Base-by-base conservation (phyloP, 306 rosid genomes). In the Boehmeria nivea region DNA sequence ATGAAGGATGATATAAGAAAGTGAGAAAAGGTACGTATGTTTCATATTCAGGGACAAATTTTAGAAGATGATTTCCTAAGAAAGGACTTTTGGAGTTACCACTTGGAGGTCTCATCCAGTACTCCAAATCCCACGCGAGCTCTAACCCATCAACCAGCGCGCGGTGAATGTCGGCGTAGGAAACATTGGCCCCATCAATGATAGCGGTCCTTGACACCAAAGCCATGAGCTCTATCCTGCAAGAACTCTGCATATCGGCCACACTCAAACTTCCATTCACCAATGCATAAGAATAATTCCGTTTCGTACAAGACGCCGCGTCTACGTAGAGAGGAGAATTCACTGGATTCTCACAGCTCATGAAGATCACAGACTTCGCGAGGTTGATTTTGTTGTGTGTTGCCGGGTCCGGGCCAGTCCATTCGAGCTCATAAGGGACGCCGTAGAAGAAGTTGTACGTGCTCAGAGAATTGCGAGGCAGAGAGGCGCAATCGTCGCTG, bases 391-490 rank as follows among this genome's bases (percentile, higher is more conserved):
- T 28, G 3, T 28, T 8, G 5, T 28, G 3, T 28, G 34, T 28
- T 28, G 34, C 8, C 34, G 3, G 34, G 34, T 28, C 8, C 34
- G 3, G 34, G 34, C 8, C 8, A 3, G 3, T 8, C 34, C 3
- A 28, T 8, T 28, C 8, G 34, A 8, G 34, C 34, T 28, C 5
- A 28, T 43, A 46, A 5, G 74, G 51, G 53, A 17, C 50, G 1
- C 3, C 14, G 4, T 6, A 1, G 14, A 37, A 55, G 57, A 76
- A 71, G 49, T 59, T 54, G 36, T 0, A 17, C 0, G 2, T 0
- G 3, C 49, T 4, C 17, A 77, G 38, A 56, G 63, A 51, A 26
- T 68, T 13, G 33, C 2, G 9, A 8, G 73, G 67, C 7, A 37
- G 6, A 26, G 15, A 40, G 40, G 51, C 42, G 31, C 52, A 54